Conservation (phyloP, 2,329 filamentous ascomycete genomes). For the Colletotrichum spaethianum region DNA sequence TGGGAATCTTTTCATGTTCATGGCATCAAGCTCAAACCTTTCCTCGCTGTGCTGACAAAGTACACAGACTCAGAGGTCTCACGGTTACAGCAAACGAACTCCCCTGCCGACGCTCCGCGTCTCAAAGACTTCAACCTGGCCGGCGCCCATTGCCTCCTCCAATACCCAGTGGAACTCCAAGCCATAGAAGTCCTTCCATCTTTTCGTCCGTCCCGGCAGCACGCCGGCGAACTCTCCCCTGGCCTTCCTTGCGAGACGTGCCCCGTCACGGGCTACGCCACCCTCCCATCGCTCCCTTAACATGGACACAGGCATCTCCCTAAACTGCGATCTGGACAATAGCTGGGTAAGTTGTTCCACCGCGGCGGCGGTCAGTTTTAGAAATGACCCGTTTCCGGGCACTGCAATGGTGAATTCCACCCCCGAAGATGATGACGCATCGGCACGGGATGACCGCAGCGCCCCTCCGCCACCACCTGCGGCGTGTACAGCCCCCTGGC, state of each 20-base stretch:
- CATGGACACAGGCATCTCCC: slow-evolving; percentile 73
- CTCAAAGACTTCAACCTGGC: slow-evolving; percentile 81
- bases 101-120: slow-evolving; percentile 81
- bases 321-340: slow-evolving; percentile 71
- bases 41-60: neutral
- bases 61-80: slow-evolving; percentile 2
- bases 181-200: slow-evolving; percentile 80
- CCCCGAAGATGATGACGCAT: slow-evolving; percentile 42
- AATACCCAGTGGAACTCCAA: slow-evolving; percentile 80
- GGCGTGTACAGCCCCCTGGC: slow-evolving; percentile 74
- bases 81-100: slow-evolving; percentile 61
- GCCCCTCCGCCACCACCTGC: slow-evolving; percentile 70
- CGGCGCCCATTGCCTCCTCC: slow-evolving; percentile 78
- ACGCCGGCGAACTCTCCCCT: slow-evolving; percentile 71
- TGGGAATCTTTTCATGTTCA: neutral
- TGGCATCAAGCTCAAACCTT: slow-evolving; percentile 21
- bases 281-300: slow-evolving; percentile 81
- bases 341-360: slow-evolving; percentile 73
- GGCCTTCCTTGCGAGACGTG: slow-evolving; percentile 62
- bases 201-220: slow-evolving; percentile 73
- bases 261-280: slow-evolving; percentile 65
- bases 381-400: slow-evolving; percentile 76
- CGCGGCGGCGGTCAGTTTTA: slow-evolving; percentile 75
- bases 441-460: slow-evolving; percentile 47
- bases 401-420: slow-evolving; percentile 71